Base-by-base conservation (phyloP, 2,329 filamentous ascomycete species). In the Penicillium decumbens region DNA sequence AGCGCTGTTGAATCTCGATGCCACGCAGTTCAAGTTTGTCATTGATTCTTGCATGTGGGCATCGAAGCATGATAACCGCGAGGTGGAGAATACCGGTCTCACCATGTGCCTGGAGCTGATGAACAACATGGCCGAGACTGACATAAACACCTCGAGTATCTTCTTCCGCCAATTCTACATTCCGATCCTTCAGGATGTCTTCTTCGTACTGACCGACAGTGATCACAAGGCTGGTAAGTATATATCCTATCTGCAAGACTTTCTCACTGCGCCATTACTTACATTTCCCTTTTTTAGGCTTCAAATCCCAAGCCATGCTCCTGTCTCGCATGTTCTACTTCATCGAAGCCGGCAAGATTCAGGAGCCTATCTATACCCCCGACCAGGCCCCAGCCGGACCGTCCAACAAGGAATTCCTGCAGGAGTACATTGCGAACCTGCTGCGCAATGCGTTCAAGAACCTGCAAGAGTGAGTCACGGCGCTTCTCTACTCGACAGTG, bases 41-140 rank as follows among this genome's bases (percentile, higher is more conserved):
- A 97, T 98, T 59, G 93, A 98, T 71, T 95, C 92, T 30, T 98
- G 95, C 78, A 90, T 97, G 80, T 98, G 93, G 95, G 93, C 95
- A n/a, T 96, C 92, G 77, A 98, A 98, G 78, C 93, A 98, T 72
- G 93, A 98, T 75, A 98, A 98, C 74, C 88, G 93, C 53, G 90
- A 96, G 67, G 93, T 98, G 27, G 93, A 98, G 73, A 89, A 88
- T 59, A 95, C 93, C 33, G 93, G 93, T 53, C 82, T 98, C 53
- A 93, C 91, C 72, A 98, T 98, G 93, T 97, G 92, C 71, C 83
- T 95, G 59, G 93, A 98, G 74, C 79, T 98, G 57, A 91, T 98
- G 68, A 92, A 88, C 73, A 98, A 98, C 74, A 95, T 98, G 77
- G 89, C 92, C 7, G 92, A 96, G 63, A 87, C 90, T 1, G 91